These are phyloP conservation scores for Diacronema lutheri DNA, from an alignment of 78 protist genomes.

Conservation along the genomic window DNA sequence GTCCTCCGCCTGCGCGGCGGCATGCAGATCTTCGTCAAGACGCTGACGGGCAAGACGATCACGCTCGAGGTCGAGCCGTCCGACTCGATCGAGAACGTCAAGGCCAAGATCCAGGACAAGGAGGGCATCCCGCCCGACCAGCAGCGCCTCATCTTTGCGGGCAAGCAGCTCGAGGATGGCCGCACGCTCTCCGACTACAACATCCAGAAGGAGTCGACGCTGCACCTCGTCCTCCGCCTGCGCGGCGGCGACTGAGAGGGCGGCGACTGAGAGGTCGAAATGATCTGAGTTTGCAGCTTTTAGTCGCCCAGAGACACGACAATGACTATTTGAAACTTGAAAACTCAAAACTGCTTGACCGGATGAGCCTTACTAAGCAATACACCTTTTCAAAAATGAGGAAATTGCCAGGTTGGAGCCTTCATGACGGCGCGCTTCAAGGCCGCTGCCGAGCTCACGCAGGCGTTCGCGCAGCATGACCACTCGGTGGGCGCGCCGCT, in stretches of 20 bases:
- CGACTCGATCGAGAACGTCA: constrained; percentile 97
- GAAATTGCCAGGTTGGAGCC: too few relatives aligned
- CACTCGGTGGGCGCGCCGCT: too few relatives aligned
- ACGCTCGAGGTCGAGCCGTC: constrained; percentile 96
- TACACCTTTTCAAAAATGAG: too few relatives aligned
- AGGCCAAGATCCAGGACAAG: constrained; percentile 91
- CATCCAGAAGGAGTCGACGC: constrained; percentile 89
- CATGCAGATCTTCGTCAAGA: constrained; percentile 94
- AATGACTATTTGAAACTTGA: too few relatives aligned
- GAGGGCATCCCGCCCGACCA: constrained; percentile 68
- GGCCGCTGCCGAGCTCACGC: too few relatives aligned
- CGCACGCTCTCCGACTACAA: constrained; percentile 62
- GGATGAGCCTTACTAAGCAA: too few relatives aligned
- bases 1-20: constrained; percentile 98
- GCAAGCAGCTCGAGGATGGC: constrained; percentile 71
- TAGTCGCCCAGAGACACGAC: too few relatives aligned
- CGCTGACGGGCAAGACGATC: constrained; percentile 98
- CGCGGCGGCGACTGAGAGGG: constrained; percentile 94
- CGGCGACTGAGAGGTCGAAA: too few relatives aligned
- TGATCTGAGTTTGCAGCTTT: too few relatives aligned
- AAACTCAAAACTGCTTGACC: too few relatives aligned
- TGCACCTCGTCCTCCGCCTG: constrained; percentile 91
- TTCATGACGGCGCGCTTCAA: too few relatives aligned
- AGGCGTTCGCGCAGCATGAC: too few relatives aligned
- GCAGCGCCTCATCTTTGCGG: constrained; percentile 67